Conservation (phyloP, 768 basidiomycete genomes). For the Serendipita sp. region DNA sequence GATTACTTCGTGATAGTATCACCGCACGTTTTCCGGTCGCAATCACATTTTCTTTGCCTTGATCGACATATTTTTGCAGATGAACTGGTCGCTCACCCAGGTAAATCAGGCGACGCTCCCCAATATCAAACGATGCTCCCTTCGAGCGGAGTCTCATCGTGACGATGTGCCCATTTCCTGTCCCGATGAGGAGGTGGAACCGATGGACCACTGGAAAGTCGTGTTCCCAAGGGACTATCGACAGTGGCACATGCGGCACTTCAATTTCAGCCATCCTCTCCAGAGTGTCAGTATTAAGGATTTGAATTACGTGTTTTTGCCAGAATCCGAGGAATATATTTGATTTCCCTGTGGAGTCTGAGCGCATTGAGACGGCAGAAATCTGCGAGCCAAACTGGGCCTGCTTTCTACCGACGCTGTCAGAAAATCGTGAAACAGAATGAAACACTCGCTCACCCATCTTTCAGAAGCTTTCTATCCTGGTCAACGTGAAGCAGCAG, state of each 20-base stretch:
- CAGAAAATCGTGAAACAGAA: not conserved
- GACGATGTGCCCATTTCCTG: slow-evolving; percentile 58
- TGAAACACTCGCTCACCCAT: slow-evolving; percentile 16
- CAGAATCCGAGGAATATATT: slow-evolving; percentile 54
- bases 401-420: not conserved
- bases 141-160: slow-evolving; percentile 32
- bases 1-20: slow-evolving; percentile 50
- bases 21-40: slow-evolving; percentile 56
- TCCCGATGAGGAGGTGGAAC: slow-evolving; percentile 47
- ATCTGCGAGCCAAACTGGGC: slow-evolving; percentile 29
- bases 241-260: slow-evolving; percentile 30
- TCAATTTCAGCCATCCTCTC: slow-evolving; percentile 8
- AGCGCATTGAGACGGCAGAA: slow-evolving; percentile 50
- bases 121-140: slow-evolving; percentile 15
- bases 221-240: slow-evolving; percentile 43
- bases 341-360: slow-evolving; percentile 34
- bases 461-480: slow-evolving; percentile 3
- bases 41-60: slow-evolving; percentile 40
- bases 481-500: slow-evolving; percentile 33
- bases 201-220: slow-evolving; percentile 24
- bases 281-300: slow-evolving; percentile 28
- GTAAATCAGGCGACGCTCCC: slow-evolving; percentile 40
- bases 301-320: slow-evolving; percentile 44
- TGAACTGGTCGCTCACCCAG: slow-evolving; percentile 53
- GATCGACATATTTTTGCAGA: slow-evolving; percentile 23